A percentile compares a stretch with the other conserved stretches of the same genome.
Conservation (phyloP, 2,329 filamentous ascomycete genomes). For the Epichloe sp. region DNA sequence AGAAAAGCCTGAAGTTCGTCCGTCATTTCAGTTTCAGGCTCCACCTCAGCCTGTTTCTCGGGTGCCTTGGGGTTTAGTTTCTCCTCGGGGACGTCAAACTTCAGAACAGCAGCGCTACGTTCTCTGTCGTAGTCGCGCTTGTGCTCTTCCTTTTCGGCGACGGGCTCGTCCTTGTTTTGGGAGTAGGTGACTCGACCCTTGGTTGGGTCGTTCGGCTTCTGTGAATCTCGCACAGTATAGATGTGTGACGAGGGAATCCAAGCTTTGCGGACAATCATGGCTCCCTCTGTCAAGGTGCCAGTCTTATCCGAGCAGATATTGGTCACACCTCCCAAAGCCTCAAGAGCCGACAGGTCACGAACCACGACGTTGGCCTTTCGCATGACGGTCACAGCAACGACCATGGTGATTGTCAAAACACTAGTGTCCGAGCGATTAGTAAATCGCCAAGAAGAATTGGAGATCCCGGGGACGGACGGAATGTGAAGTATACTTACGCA, state of each 20-base stretch:
- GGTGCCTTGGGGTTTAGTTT: conserved; percentile 28
- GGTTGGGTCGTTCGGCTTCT: conserved; percentile 48
- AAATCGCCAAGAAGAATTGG: conserved; percentile 7
- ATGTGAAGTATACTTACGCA: conserved; percentile 29
- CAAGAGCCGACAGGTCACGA: conserved; percentile 51
- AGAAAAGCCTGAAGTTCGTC: conserved; percentile 38
- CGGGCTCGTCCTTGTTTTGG: conserved; percentile 20
- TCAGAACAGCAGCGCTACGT: conserved; percentile 45
- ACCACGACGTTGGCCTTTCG: conserved; percentile 51
- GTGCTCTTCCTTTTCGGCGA: conserved; percentile 22
- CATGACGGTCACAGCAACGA: conserved; percentile 51
- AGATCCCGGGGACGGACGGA: not conserved
- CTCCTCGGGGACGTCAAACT: conserved; percentile 48
- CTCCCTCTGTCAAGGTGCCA: conserved; percentile 54
- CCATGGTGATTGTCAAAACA: conserved; percentile 59
- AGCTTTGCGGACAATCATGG: conserved; percentile 56
- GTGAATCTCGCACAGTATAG: conserved; percentile 48
- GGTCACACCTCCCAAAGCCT: conserved; percentile 57
- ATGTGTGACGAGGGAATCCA: conserved; percentile 47
- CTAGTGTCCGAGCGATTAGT: conserved; percentile 10
- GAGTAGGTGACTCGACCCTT: conserved; percentile 39
- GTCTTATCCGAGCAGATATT: conserved; percentile 66
- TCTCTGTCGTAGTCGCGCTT: conserved; percentile 46
- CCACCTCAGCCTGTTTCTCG: conserved; percentile 15
- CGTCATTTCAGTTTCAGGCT: conserved; percentile 31